Evolutionary conservation across 2,329 filamentous ascomycete species (phyloP).

Genomic region (Fusarium clavum): DNA sequence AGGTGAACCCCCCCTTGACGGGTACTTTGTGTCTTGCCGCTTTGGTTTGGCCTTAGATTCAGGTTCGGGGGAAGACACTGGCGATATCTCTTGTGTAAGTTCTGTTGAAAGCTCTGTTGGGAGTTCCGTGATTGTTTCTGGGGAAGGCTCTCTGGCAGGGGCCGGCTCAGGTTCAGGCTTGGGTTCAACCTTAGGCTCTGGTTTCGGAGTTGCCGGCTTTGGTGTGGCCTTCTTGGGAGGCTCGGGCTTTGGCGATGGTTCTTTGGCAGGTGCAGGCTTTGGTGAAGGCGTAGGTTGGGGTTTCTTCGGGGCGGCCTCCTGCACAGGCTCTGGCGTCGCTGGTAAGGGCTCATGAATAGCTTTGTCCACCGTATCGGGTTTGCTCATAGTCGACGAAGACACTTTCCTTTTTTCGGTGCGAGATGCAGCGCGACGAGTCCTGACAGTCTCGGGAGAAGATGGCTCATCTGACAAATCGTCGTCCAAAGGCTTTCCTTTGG

Average conservation of each 20-base stretch:
- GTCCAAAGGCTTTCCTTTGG: conserved; percentile 25
- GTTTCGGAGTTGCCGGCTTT: conserved; percentile 2
- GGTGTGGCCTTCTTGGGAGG: conserved; percentile 18
- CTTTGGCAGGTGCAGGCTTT: conserved; percentile 18
- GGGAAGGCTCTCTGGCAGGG: conserved; percentile 9
- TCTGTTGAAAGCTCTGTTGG: conserved; percentile 10
- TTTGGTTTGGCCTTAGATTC: conserved; percentile 34
- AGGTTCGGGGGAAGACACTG: conserved; percentile 26
- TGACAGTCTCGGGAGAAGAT: conserved; percentile 39
- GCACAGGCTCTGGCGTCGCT: conserved; percentile 9
- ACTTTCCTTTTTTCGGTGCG: conserved; percentile 38
- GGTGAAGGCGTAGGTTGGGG: conserved; percentile 10
- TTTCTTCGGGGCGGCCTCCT: conserved; percentile 17
- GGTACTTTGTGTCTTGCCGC: conserved; percentile 35
- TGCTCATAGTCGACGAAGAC: conserved; percentile 40
- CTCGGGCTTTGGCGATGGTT: conserved; percentile 26
- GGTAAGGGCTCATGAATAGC: conserved; percentile 14
- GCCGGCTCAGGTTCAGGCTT: conserved; percentile 16
- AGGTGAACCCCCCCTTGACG: conserved; percentile 32
- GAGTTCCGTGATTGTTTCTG: conserved; percentile 23
- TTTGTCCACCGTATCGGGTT: conserved; percentile 33
- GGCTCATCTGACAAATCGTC: conserved; percentile 25
- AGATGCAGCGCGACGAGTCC: conserved; percentile 42
- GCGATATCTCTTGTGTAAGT: not conserved
- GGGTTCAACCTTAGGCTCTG: conserved; percentile 11